A percentile compares a stretch with the other conserved stretches of the same genome.
phyloP scores from a whole-genome alignment of 768 basidiomycete species.

The Amanita jacksonii region DNA sequence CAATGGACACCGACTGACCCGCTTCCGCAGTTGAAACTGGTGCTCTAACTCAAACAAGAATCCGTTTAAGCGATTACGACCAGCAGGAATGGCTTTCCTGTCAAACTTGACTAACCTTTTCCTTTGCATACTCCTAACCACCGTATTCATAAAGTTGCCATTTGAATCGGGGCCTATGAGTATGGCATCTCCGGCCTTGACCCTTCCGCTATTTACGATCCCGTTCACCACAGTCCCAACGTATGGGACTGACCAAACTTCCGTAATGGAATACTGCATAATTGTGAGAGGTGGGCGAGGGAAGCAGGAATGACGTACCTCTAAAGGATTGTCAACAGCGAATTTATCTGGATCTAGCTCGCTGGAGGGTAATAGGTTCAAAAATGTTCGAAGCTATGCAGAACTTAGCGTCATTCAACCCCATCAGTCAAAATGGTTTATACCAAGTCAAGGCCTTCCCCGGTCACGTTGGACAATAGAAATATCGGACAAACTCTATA shows the following conservation, averaged over 20 bases:
- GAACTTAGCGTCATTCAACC: too few species aligned
- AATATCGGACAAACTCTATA: slow-evolving; percentile 85
- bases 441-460: slow-evolving; percentile 79
- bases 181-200: slow-evolving; percentile 74
- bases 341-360: slow-evolving; percentile 80
- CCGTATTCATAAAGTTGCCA: slow-evolving; percentile 73
- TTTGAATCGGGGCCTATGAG: slow-evolving; percentile 89
- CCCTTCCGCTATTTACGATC: slow-evolving; percentile 64
- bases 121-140: slow-evolving; percentile 88
- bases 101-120: slow-evolving; percentile 51
- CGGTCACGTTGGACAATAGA: slow-evolving; percentile 89
- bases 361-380: slow-evolving; percentile 85
- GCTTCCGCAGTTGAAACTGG: slow-evolving; percentile 82
- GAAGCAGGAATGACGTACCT: slow-evolving; percentile 32
- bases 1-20: slow-evolving; percentile 91
- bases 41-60: slow-evolving; percentile 36
- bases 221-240: slow-evolving; percentile 82
- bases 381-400: slow-evolving; percentile 63
- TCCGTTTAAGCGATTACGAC: not conserved
- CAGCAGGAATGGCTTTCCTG: too few species aligned
- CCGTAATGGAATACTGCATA: slow-evolving; percentile 69
- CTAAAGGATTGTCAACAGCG: slow-evolving; percentile 66
- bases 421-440: slow-evolving; percentile 13
- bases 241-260: slow-evolving; percentile 83
- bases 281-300: slow-evolving; percentile 1